Base-by-base conservation (phyloP, 2,329 filamentous ascomycete genomes). In the Microdochium nivale region DNA sequence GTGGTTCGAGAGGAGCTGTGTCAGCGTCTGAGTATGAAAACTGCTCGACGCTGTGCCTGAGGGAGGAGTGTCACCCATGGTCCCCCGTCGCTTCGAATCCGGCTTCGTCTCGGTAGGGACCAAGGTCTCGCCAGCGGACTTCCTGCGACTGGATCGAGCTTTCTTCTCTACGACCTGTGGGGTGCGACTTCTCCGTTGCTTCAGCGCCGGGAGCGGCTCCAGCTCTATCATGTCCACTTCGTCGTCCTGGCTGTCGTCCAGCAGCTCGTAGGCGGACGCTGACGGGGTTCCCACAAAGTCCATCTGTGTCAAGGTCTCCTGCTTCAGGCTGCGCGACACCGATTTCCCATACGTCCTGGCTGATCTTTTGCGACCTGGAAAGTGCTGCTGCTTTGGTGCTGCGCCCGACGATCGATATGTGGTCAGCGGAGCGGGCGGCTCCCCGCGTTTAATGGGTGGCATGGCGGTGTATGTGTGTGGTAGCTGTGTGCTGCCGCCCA, bases 21-120 rank as follows among this genome's bases (percentile, higher is more conserved):
- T 65, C 23, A 65, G 50, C 3, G 64, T 67, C 52, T 66, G 64
- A 1, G 64, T 67, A 32, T 66, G 64, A 49, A 63, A 64, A 54
- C 58, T 66, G 50, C 59, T 62, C 19, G 62, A 60, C 16, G 53
- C 51, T 24, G 47, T 56, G 11, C 52, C 49, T 19, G 37, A 53
- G 10, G 62, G 61, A n/a, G n/a, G n/a, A 8, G 49, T 46, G 50
- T 66, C 62, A 33, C 64, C 62, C 21, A 64, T 50, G 24, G 65
- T 67, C 56, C 59, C 66, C 14, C 65, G 62, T 47, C 64, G 58
- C 55, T 67, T 67, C 14, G 53, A 52, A 25, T 47, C 49, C 32
- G 54, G 59, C 21, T 53, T 54, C 32, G 56, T 58, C 49, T 59
- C 56, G 21, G 56, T 47, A 3, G 25, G 14, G 27, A 53, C 52